These are phyloP conservation scores for Aspergillus hortae DNA, from an alignment of 2,329 filamentous ascomycete genomes.

Conservation along the genomic window DNA sequence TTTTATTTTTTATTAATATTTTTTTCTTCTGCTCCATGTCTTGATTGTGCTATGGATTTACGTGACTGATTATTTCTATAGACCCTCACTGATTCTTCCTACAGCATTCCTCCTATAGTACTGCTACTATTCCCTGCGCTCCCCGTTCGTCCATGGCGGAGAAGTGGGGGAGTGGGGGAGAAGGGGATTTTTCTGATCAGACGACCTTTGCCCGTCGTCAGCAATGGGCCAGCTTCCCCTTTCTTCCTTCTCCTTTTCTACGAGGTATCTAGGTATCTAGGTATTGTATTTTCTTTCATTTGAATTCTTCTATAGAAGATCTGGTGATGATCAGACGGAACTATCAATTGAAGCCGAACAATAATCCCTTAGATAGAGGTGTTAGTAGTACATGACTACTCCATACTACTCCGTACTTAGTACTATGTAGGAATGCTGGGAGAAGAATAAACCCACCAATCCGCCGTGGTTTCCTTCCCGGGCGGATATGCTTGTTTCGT, in stretches of 20 bases:
- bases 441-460: neutral
- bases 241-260: no score
- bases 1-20: neutral
- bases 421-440: no score
- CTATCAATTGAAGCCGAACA: no score
- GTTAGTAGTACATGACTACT: no score
- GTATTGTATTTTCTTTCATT: no score
- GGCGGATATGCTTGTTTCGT: constrained; percentile 5
- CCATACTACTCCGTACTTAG: no score
- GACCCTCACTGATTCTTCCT: neutral
- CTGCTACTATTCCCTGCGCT: neutral
- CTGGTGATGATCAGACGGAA: no score
- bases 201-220: constrained; percentile 18
- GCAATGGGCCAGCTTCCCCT: neutral
- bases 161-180: constrained; percentile 26
- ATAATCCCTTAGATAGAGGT: no score
- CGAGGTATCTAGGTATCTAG: no score
- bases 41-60: no score
- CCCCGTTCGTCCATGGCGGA: constrained; percentile 21
- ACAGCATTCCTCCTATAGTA: neutral
- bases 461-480: constrained; percentile 12
- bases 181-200: constrained; percentile 19
- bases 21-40: neutral
- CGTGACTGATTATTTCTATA: no score
- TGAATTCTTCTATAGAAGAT: no score